Percentiles rank a stretch among this genome's conserved stretches.
phyloP scores from a whole-genome alignment of 148 eudicot species.

The Linanthus parryae region DNA sequence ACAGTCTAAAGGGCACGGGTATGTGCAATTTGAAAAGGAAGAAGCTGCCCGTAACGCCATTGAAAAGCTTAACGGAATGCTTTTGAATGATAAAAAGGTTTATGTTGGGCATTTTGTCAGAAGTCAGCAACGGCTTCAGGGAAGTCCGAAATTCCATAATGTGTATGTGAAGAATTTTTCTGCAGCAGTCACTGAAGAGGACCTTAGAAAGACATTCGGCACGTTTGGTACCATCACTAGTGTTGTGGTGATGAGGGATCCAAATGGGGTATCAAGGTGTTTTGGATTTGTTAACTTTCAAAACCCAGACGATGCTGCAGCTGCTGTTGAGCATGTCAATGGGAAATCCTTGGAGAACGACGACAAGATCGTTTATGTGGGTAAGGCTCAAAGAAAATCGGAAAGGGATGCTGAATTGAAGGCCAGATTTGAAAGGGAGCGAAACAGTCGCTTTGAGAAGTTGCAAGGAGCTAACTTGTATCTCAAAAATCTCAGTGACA shows the following conservation, averaged over 20 bases:
- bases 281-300: constrained; percentile 66
- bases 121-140: constrained; percentile 35
- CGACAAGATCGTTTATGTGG: constrained; percentile 51
- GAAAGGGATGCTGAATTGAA: constrained; percentile 55
- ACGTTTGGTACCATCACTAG: constrained; percentile 54
- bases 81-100: constrained; percentile 51
- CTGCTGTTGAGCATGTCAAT: constrained; percentile 50
- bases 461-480: constrained; percentile 53
- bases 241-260: constrained; percentile 54
- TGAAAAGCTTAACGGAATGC: constrained; percentile 46
- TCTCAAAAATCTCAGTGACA: constrained; percentile 56
- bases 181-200: constrained; percentile 36
- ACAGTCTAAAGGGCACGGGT: constrained; percentile 59
- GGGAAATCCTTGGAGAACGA: constrained; percentile 26
- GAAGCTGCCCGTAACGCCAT: constrained; percentile 54
- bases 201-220: constrained; percentile 29
- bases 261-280: constrained; percentile 40
- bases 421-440: constrained; percentile 39
- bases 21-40: constrained; percentile 54
- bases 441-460: constrained; percentile 32
- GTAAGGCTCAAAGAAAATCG: constrained; percentile 51
- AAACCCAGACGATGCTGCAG: constrained; percentile 40
- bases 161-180: constrained; percentile 54
- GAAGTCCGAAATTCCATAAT: constrained; percentile 46
- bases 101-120: constrained; percentile 49